These are phyloP conservation scores for Hanseniaspora nectarophila DNA, from an alignment of 805 yeast genomes.

Conservation along the genomic window DNA sequence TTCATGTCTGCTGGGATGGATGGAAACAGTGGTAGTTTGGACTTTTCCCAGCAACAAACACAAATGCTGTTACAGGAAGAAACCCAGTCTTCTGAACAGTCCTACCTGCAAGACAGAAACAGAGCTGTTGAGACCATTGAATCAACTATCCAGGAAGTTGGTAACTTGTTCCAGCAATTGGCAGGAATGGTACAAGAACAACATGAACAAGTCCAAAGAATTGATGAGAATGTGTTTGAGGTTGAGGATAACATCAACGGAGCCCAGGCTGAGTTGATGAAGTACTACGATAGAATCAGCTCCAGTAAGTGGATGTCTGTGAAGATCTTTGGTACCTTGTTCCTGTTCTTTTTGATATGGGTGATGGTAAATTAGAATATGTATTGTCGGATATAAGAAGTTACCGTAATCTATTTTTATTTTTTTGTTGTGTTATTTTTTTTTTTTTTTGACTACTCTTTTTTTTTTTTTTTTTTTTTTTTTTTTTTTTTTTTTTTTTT, in stretches of 20 bases:
- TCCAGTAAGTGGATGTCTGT: slow-evolving; percentile 87
- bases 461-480: no score
- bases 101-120: slow-evolving; percentile 72
- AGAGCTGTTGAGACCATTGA: slow-evolving; percentile 93
- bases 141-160: slow-evolving; percentile 93
- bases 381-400: not conserved
- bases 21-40: not conserved
- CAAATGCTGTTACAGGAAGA: slow-evolving; percentile 77
- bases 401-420: no score
- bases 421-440: not conserved
- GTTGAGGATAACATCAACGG: slow-evolving; percentile 79
- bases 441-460: not conserved
- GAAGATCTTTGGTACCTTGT: slow-evolving; percentile 76
- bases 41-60: slow-evolving; percentile 69
- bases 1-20: slow-evolving; percentile 28
- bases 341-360: slow-evolving; percentile 67
- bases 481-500: no score
- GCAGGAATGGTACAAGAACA: slow-evolving; percentile 98
- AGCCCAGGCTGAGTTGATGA: slow-evolving; percentile 85
- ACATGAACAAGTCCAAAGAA: slow-evolving; percentile 89
- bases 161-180: slow-evolving; percentile 82
- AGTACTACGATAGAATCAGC: slow-evolving; percentile 76
- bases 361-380: slow-evolving; percentile 51
- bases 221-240: slow-evolving; percentile 90
- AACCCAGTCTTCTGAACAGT: slow-evolving; percentile 33